A percentile compares a stretch with the other conserved stretches of the same genome.
These are phyloP conservation scores for Candolleomyces efflorescens DNA, from an alignment of 768 basidiomycete genomes.

Conservation along the genomic window DNA sequence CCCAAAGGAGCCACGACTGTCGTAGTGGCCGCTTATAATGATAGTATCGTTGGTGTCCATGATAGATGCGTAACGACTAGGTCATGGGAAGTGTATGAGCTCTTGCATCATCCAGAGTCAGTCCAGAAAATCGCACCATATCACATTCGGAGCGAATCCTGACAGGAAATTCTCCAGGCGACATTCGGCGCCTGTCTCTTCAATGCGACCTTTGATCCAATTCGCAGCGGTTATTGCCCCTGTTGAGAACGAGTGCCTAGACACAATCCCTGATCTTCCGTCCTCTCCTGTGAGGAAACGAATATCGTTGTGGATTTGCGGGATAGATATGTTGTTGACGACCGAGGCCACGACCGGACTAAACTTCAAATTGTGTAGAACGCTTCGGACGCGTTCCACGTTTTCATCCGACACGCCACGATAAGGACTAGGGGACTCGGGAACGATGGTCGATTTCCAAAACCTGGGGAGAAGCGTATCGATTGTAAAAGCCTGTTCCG, in stretches of 20 bases:
- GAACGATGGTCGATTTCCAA: constrained; percentile 68
- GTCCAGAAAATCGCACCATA: constrained; percentile 52
- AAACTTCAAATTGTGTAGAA: constrained; percentile 61
- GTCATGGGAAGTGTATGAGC: neutral
- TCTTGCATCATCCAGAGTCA: too few relatives aligned
- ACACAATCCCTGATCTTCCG: constrained; percentile 61
- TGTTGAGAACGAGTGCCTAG: constrained; percentile 76
- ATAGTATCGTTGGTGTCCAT: constrained; percentile 58
- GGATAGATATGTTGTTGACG: constrained; percentile 63
- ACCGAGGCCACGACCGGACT: constrained; percentile 64
- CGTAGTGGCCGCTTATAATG: constrained; percentile 84
- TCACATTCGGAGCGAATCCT: constrained; percentile 83
- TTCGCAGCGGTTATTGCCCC: constrained; percentile 63
- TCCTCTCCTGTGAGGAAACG: constrained; percentile 86
- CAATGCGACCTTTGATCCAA: constrained; percentile 73
- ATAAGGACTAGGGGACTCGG: constrained; percentile 41
- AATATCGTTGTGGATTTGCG: constrained; percentile 65
- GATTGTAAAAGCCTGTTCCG: constrained; percentile 38
- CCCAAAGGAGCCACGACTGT: constrained; percentile 88
- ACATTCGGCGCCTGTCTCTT: constrained; percentile 74
- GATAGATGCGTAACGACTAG: constrained; percentile 55
- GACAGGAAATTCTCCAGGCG: constrained; percentile 57
- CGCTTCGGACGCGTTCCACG: constrained; percentile 47
- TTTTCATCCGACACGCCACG: constrained; percentile 55
- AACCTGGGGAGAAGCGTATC: constrained; percentile 65